Percentiles rank a stretch among this genome's conserved stretches.
These are phyloP conservation scores for Cicer bijugum DNA, from an alignment of 306 rosid species.

Conservation along the genomic window DNA sequence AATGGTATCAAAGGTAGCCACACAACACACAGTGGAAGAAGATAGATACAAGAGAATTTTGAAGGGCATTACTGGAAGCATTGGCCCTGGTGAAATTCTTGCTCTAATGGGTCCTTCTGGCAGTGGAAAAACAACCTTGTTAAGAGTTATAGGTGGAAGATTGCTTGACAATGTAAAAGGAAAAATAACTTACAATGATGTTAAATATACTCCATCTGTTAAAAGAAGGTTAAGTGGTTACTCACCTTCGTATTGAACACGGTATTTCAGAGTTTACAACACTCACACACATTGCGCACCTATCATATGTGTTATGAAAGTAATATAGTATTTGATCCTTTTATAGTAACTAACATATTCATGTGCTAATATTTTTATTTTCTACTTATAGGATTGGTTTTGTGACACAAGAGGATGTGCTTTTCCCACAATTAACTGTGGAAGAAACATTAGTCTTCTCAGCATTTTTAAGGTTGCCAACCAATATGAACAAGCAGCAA, in stretches of 20 bases:
- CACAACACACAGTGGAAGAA: constrained; percentile 56
- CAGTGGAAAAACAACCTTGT: constrained; percentile 90
- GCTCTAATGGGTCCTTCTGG: constrained; percentile 99
- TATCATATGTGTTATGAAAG: constrained; percentile 2
- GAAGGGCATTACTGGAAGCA: constrained; percentile 88
- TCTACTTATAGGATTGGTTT: constrained; percentile 76
- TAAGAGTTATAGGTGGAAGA: constrained; percentile 89
- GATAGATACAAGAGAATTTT: constrained; percentile 71
- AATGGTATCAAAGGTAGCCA: constrained; percentile 58
- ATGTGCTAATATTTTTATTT: neutral
- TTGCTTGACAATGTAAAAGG: constrained; percentile 71
- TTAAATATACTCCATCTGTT: constrained; percentile 65
- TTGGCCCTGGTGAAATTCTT: constrained; percentile 95
- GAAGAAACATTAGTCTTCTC: constrained; percentile 88
- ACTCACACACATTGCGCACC: too few relatives aligned
- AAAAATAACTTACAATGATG: constrained; percentile 78
- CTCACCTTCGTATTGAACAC: too few relatives aligned
- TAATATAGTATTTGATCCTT: neutral
- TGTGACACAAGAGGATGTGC: constrained; percentile 93
- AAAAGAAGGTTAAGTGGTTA: constrained; percentile 68
- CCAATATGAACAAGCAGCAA: constrained; percentile 67
- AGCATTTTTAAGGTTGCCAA: constrained; percentile 80
- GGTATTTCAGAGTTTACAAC: too few relatives aligned
- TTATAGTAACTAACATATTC: constrained; percentile 29
- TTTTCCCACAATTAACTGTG: constrained; percentile 83